These are phyloP conservation scores for Teunomyces gatunensis DNA, from an alignment of 805 yeast genomes.

Conservation along the genomic window DNA sequence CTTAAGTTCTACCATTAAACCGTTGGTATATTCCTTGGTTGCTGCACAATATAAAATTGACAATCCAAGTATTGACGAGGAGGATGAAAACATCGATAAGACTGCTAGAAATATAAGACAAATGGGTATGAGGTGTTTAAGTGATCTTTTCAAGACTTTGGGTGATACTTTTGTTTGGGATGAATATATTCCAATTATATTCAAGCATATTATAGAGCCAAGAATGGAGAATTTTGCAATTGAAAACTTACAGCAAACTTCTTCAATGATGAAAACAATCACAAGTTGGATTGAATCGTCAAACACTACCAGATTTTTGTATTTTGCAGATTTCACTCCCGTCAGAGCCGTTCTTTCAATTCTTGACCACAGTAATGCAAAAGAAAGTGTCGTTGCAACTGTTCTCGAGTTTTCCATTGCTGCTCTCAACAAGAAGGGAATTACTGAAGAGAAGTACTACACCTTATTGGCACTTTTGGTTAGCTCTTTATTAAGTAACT, in stretches of 20 bases:
- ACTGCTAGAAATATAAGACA: conserved; percentile 62
- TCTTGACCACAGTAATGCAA: conserved; percentile 54
- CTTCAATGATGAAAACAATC: conserved; percentile 69
- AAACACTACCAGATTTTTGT: conserved; percentile 50
- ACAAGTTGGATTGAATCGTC: conserved; percentile 48
- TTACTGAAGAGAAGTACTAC: conserved; percentile 40
- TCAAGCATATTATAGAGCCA: conserved; percentile 54
- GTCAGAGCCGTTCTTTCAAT: conserved; percentile 54
- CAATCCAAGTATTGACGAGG: conserved; percentile 9
- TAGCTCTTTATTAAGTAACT: conserved; percentile 48
- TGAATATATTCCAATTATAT: conserved; percentile 47
- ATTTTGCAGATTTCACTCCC: conserved; percentile 54
- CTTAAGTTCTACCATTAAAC: conserved; percentile 50
- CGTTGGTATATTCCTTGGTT: conserved; percentile 55
- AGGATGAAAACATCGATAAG: conserved; percentile 29
- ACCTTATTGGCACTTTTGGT: conserved; percentile 57
- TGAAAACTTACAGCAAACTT: conserved; percentile 81
- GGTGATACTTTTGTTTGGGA: conserved; percentile 58
- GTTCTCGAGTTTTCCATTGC: conserved; percentile 54
- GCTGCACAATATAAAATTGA: conserved; percentile 48
- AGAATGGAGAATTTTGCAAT: conserved; percentile 64
- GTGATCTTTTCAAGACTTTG: conserved; percentile 51
- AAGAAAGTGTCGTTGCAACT: conserved; percentile 59
- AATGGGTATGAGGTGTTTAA: conserved; percentile 62
- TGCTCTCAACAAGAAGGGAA: conserved; percentile 41